These are phyloP conservation scores for Trichoderma sp. DNA, from an alignment of 2,329 filamentous ascomycete species.

Conservation along the genomic window DNA sequence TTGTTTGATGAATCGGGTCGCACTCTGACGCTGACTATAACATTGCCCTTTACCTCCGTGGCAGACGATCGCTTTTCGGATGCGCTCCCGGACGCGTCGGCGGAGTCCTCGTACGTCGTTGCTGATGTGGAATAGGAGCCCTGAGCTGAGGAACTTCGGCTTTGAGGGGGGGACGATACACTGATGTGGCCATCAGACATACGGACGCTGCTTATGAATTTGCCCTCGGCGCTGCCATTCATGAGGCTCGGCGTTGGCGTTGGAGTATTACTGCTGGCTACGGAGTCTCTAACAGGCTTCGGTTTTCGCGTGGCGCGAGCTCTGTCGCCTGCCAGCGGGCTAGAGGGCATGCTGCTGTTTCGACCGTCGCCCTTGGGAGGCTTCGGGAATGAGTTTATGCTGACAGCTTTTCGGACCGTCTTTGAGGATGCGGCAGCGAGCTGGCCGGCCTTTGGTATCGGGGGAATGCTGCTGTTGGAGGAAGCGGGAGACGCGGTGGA, in stretches of 20 bases:
- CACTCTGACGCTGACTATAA: constrained; percentile 91
- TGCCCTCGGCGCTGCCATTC: constrained; percentile 77
- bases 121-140: constrained; percentile 90
- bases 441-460: constrained; percentile 58
- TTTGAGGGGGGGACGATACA: constrained; percentile 80
- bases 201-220: constrained; percentile 67
- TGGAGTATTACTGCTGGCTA: constrained; percentile 50
- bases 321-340: constrained; percentile 53
- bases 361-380: constrained; percentile 71
- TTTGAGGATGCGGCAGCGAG: constrained; percentile 64
- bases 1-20: constrained; percentile 75
- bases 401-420: constrained; percentile 81
- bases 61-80: constrained; percentile 56
- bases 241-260: constrained; percentile 69
- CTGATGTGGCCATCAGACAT: constrained; percentile 76
- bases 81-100: constrained; percentile 51
- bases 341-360: constrained; percentile 63
- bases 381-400: constrained; percentile 91
- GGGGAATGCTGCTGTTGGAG: constrained; percentile 56
- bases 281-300: constrained; percentile 59
- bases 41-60: constrained; percentile 84
- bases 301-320: constrained; percentile 54
- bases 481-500: constrained; percentile 58
- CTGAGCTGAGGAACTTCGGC: constrained; percentile 87
- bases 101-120: constrained; percentile 81